phyloP scores from a whole-genome alignment of 306 rosid genomes.

The Lathyrus aphaca region DNA sequence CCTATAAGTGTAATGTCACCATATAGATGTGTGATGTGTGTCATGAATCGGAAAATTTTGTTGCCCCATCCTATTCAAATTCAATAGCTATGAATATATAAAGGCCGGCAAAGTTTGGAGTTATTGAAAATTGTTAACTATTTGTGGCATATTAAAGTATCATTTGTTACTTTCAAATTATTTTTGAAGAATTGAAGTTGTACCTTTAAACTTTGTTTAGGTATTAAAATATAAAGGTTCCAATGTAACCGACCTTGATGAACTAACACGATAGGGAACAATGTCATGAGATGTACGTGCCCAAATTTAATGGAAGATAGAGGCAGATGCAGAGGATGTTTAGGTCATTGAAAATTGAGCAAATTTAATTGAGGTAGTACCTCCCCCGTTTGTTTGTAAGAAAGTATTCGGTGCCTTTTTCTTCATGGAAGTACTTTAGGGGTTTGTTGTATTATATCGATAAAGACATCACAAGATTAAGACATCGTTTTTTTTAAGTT shows the following conservation, averaged over 20 bases:
- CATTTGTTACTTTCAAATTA: neutral
- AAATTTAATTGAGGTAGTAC: slow-evolving; percentile 17
- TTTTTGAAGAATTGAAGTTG: neutral
- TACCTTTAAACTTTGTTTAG: neutral
- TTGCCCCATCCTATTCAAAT: slow-evolving; percentile 24
- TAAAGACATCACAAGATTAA: neutral
- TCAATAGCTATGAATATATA: slow-evolving; percentile 2
- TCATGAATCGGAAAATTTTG: slow-evolving; percentile 7
- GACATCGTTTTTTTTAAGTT: neutral
- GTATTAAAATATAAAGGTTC: slow-evolving; percentile 26
- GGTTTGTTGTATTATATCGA: neutral
- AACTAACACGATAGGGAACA: neutral
- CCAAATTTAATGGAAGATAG: slow-evolving; percentile 38
- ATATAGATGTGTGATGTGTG: too few species aligned
- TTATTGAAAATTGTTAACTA: neutral
- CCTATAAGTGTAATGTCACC: too few species aligned
- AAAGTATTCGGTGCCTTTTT: neutral
- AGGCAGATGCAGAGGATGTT: neutral
- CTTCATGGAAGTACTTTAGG: neutral
- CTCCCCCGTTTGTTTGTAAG: slow-evolving; percentile 21
- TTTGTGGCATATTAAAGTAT: neutral
- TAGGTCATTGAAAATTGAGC: neutral
- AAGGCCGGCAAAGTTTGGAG: slow-evolving; percentile 37
- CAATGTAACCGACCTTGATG: slow-evolving; percentile 39
- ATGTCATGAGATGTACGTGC: slow-evolving; percentile 36